These are phyloP conservation scores for Metschnikowia cerradonensis DNA, from an alignment of 805 yeast genomes.

Conservation along the genomic window DNA sequence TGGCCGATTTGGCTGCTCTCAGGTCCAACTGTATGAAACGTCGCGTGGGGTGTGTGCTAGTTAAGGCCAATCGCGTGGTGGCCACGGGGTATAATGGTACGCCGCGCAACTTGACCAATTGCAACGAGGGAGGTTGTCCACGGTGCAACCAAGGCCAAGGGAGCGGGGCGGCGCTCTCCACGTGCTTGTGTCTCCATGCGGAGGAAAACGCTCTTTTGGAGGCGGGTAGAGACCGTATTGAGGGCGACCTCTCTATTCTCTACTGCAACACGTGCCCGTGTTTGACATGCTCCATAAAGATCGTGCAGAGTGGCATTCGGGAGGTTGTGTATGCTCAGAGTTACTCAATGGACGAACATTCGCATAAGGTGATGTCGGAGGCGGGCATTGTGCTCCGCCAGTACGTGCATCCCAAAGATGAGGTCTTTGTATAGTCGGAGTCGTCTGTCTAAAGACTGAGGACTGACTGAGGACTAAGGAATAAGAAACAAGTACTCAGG, in stretches of 20 bases:
- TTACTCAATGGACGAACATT: conserved; percentile 85
- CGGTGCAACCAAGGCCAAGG: conserved; percentile 75
- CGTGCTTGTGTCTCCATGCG: conserved; percentile 93
- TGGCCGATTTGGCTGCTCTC: conserved; percentile 89
- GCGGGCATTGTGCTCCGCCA: conserved; percentile 71
- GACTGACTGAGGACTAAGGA: too few species aligned
- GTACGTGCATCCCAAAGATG: conserved; percentile 39
- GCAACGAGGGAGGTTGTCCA: conserved; percentile 94
- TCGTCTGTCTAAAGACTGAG: too few species aligned
- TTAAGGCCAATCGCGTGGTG: conserved; percentile 75
- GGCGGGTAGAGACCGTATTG: conserved; percentile 83
- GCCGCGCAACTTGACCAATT: conserved; percentile 80
- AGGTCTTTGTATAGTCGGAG: conserved; percentile 15
- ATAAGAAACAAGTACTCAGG: too few species aligned
- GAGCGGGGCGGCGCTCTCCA: conserved; percentile 62
- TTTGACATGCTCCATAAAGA: conserved; percentile 90
- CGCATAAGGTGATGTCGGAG: conserved; percentile 64
- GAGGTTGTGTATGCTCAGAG: conserved; percentile 93
- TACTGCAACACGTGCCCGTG: conserved; percentile 99
- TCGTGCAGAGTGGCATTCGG: conserved; percentile 84
- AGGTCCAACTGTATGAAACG: conserved; percentile 97
- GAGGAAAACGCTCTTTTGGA: conserved; percentile 95
- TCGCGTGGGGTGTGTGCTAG: conserved; percentile 94
- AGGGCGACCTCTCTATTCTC: conserved; percentile 53
- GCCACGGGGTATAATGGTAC: conserved; percentile 99